Evolutionary conservation across 768 basidiomycete genomes (phyloP), one percentile per base, ranked within the genome.

Genomic region (Termitomyces sp.): DNA sequence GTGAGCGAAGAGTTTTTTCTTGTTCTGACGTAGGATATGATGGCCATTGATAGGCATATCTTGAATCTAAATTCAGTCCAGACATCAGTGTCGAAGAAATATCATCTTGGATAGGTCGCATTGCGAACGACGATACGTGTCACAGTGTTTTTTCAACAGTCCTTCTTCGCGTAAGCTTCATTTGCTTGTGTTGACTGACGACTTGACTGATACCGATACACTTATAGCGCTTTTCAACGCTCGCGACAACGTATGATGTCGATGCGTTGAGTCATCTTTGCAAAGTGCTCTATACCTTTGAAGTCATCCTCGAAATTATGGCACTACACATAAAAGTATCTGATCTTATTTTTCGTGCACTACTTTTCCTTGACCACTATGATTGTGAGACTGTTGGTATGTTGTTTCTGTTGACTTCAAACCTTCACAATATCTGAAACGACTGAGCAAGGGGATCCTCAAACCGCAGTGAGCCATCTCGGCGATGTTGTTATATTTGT

Each of bases 371-470:
- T 45, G 83, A 89, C 57, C 80, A 84, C 44, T 91, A 88, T 63
- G 89, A 91, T 65, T 91, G 87, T 61, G 90, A 91, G 66, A 87
- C 84, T 22, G 86, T 93, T 34, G 91, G 91, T 88, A 68, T 27
- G 86, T 75, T 57, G 39, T 34, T 63, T n/a, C 59, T 22, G 33
- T 42, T 15, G 42, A 45, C 11, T 18, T 41, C 12, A 2, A 46
- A 22, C 48, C 11, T 8, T 36, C 9, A 22, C 33, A 39, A 13
- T 12, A 49, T 22, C 30, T 53, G 18, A 37, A 44, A 46, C 31
- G 24, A 12, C 39, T 49, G 39, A 13, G 18, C 20, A 57, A 93
- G 91, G 91, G 49, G 91, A 93, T 70, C 91, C 91, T 18, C 91
- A 92, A 70, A 88, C 86, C 18, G 91, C 91, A 5, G 81, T 92